phyloP scores from a whole-genome alignment of 192 early-diverging fungal genomes.

The Backusella westeae region DNA sequence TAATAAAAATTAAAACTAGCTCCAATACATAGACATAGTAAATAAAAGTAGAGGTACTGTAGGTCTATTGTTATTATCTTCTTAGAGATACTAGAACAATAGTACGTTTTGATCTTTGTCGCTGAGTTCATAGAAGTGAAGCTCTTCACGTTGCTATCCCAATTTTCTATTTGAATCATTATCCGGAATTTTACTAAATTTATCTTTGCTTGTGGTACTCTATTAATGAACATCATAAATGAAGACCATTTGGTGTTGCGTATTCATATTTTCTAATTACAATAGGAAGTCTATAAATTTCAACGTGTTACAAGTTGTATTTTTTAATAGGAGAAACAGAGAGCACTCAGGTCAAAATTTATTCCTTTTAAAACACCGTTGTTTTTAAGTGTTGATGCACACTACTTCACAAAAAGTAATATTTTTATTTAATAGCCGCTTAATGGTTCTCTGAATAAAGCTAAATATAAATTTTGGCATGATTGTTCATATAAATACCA shows the following conservation, averaged over 20 bases:
- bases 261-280: neutral
- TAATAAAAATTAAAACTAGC: neutral
- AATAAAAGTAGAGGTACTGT: neutral
- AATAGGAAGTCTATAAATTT: neutral
- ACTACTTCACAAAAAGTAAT: neutral
- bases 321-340: neutral
- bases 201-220: neutral
- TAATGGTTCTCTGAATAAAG: neutral
- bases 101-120: neutral
- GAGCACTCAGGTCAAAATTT: neutral
- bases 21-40: too few relatives aligned
- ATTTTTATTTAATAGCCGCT: neutral
- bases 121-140: neutral
- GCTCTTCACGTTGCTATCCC: neutral
- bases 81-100: neutral
- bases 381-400: neutral
- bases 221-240: neutral
- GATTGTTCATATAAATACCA: neutral
- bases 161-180: neutral
- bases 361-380: neutral
- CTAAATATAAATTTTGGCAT: slow-evolving; percentile 9
- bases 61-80: neutral
- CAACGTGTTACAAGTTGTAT: neutral
- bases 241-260: neutral
- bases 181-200: neutral